These are phyloP conservation scores for Beauveria varroae DNA, from an alignment of 2,329 filamentous ascomycete genomes.

Conservation along the genomic window DNA sequence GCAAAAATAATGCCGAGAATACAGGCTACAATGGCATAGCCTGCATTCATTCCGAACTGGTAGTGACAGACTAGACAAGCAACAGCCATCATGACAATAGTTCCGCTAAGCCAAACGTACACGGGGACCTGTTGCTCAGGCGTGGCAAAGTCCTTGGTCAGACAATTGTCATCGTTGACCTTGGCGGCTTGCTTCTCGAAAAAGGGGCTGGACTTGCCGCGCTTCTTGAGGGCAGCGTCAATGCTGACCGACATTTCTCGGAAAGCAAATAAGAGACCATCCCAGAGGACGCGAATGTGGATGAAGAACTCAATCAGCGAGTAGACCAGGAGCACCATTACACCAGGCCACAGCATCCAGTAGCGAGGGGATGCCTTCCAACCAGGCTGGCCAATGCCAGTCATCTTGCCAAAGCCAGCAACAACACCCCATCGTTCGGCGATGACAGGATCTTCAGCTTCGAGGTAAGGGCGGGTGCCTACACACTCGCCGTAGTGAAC, in stretches of 20 bases:
- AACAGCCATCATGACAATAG: conserved; percentile 41
- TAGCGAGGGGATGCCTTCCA: conserved; percentile 31
- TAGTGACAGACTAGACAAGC: conserved; percentile 43
- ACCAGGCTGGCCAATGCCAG: conserved; percentile 19
- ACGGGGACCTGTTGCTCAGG: conserved; percentile 41
- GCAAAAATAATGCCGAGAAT: conserved; percentile 46
- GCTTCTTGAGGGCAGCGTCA: conserved; percentile 24
- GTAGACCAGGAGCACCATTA: conserved; percentile 36
- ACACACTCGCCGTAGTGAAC: conserved; percentile 44
- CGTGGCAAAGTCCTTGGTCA: conserved; percentile 32
- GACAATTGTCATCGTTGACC: conserved; percentile 21
- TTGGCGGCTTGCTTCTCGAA: conserved; percentile 30
- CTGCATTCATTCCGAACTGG: conserved; percentile 43
- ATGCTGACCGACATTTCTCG: conserved; percentile 22
- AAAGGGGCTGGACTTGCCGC: conserved; percentile 24
- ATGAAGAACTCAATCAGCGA: conserved; percentile 33
- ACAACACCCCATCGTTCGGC: conserved; percentile 22
- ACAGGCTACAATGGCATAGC: conserved; percentile 42
- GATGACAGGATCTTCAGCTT: conserved; percentile 17
- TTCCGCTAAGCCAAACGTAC: conserved; percentile 45
- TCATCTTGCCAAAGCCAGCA: conserved; percentile 25
- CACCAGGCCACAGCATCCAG: conserved; percentile 37
- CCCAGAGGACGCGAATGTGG: conserved; percentile 29
- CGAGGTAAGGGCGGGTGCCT: conserved; percentile 26
- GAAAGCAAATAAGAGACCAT: conserved; percentile 27